Evolutionary conservation across 306 rosid genomes (phyloP).

Genomic region (Dryas alaskensis): DNA sequence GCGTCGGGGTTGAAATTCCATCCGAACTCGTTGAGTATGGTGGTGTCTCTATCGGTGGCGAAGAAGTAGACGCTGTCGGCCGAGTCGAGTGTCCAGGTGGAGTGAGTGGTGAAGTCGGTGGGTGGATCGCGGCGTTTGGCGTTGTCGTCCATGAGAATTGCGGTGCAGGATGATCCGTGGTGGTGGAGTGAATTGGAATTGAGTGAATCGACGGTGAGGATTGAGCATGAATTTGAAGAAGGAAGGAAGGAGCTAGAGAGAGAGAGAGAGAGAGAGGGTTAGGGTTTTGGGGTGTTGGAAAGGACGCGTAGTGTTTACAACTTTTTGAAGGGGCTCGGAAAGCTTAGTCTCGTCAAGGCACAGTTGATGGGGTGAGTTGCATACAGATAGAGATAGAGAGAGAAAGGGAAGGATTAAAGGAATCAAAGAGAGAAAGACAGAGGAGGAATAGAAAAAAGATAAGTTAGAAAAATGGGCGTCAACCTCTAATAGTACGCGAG

Average conservation of each 20-base stretch:
- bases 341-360: slow-evolving; percentile 57
- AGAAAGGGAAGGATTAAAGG: background rate
- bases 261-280: slow-evolving; percentile 18
- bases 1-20: slow-evolving; percentile 46
- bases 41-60: slow-evolving; percentile 38
- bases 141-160: slow-evolving; percentile 40
- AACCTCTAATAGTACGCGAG: slow-evolving; percentile 44
- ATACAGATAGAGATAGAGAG: slow-evolving; percentile 17
- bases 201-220: slow-evolving; percentile 1
- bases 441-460: slow-evolving; percentile 38
- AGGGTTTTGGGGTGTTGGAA: slow-evolving; percentile 59
- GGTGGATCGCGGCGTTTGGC: slow-evolving; percentile 43
- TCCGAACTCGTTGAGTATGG: slow-evolving; percentile 62
- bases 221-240: slow-evolving; percentile 17
- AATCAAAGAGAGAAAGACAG: slow-evolving; percentile 9
- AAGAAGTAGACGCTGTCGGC: slow-evolving; percentile 37
- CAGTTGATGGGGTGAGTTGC: slow-evolving; percentile 26
- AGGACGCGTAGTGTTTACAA: slow-evolving; percentile 60
- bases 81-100: slow-evolving; percentile 51
- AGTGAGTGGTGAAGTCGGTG: slow-evolving; percentile 37
- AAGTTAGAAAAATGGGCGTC: slow-evolving; percentile 60
- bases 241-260: background rate
- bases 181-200: slow-evolving; percentile 6
- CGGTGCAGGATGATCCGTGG: background rate
- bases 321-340: slow-evolving; percentile 45